A percentile compares a stretch with the other conserved stretches of the same genome.
phyloP scores from a whole-genome alignment of 148 eudicot species.

The Rhododendron ovatum region DNA sequence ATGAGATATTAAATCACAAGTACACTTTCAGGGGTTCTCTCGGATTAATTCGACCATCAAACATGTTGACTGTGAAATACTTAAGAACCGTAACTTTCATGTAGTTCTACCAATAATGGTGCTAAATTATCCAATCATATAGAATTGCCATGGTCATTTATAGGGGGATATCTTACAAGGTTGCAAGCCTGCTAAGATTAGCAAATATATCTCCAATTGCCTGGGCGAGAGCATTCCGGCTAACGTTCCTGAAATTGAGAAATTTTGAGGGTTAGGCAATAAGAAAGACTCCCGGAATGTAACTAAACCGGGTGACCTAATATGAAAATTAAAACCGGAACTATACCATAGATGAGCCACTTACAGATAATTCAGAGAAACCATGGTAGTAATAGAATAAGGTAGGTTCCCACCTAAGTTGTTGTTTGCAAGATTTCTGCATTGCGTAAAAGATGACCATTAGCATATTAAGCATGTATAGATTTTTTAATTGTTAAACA shows the following conservation, averaged over 20 bases:
- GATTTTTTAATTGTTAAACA: not conserved
- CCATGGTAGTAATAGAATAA: conserved; percentile 65
- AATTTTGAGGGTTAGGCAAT: conserved; percentile 13
- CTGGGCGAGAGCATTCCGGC: conserved; percentile 67
- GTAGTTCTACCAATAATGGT: not conserved
- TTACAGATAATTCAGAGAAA: conserved; percentile 64
- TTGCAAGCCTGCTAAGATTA: conserved; percentile 58
- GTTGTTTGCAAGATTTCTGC: conserved; percentile 85
- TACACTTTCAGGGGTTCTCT: not conserved
- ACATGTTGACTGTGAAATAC: not conserved
- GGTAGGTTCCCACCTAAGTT: conserved; percentile 77
- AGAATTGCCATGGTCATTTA: not conserved
- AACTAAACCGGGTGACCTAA: not conserved
- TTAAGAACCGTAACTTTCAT: not conserved
- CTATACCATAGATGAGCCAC: conserved; percentile 16
- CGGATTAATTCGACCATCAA: not conserved
- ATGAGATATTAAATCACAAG: not conserved
- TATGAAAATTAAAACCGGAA: not conserved
- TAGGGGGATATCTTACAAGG: conserved; percentile 52
- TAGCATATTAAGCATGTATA: not conserved
- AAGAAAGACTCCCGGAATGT: conserved; percentile 13
- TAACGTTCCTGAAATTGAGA: conserved; percentile 54
- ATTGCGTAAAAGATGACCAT: conserved; percentile 10
- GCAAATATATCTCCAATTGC: conserved; percentile 68
- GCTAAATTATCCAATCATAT: not conserved